Percentiles rank a stretch among this genome's conserved stretches.
phyloP scores from a whole-genome alignment of 352 stramenopile genomes.

The Phytophthora pisi region DNA sequence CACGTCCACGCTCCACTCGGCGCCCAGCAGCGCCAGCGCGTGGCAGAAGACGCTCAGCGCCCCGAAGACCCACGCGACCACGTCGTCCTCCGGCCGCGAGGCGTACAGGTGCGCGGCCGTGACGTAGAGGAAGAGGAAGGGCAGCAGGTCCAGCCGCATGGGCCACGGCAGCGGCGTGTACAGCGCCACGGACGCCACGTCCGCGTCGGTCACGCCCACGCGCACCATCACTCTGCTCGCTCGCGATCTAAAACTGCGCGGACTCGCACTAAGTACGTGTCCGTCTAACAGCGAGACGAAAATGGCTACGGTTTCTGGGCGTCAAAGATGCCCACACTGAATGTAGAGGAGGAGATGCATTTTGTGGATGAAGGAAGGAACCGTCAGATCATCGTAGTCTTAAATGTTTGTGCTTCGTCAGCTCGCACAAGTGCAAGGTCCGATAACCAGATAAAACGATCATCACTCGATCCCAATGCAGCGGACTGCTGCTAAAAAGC shows the following conservation, averaged over 20 bases:
- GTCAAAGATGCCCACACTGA: too few species aligned
- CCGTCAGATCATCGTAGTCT: conserved; percentile 92
- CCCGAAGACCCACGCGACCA: conserved; percentile 49
- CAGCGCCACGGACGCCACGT: conserved; percentile 58
- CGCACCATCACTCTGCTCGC: conserved; percentile 16
- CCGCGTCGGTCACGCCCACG: conserved; percentile 57
- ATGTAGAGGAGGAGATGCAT: neutral
- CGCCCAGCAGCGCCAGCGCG: conserved; percentile 52
- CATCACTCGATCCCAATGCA: conserved; percentile 62
- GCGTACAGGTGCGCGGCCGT: conserved; percentile 67
- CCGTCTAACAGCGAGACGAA: too few species aligned
- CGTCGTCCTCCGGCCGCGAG: conserved; percentile 48
- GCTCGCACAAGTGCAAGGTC: conserved; percentile 54
- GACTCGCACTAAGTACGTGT: conserved; percentile 37
- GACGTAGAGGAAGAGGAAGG: conserved; percentile 72
- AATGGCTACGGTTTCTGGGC: neutral
- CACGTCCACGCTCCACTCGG: conserved; percentile 65
- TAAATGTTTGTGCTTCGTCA: conserved; percentile 76
- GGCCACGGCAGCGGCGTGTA: conserved; percentile 65
- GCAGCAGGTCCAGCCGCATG: conserved; percentile 68
- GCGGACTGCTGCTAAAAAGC: neutral
- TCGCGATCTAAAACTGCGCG: conserved; percentile 15
- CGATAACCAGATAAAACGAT: conserved; percentile 61
- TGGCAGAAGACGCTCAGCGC: conserved; percentile 55
- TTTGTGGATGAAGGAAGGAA: conserved; percentile 1